phyloP scores from a whole-genome alignment of 2,329 filamentous ascomycete species.

The Cladosporium sp. region DNA sequence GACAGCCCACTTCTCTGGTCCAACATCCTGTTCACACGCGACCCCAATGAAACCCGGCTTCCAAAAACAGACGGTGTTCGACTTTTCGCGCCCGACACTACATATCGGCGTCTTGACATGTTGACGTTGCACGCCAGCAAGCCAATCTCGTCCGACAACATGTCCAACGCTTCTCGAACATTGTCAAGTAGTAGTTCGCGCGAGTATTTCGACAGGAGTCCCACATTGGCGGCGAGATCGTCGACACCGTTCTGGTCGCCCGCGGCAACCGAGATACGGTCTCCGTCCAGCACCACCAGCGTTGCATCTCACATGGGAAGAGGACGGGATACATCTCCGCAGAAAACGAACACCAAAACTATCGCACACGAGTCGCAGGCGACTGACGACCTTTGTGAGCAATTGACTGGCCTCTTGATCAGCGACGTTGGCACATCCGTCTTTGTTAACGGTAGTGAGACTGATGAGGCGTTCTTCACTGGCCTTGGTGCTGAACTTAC shows the following conservation, averaged over 20 bases:
- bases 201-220: constrained; percentile 71
- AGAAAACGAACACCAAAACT: constrained; percentile 5
- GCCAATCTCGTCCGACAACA: constrained; percentile 29
- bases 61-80: neutral
- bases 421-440: constrained; percentile 88
- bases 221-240: constrained; percentile 72
- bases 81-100: neutral
- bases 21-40: constrained; percentile 80
- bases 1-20: constrained; percentile 91
- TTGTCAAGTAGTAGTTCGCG: constrained; percentile 46
- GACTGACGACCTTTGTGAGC: constrained; percentile 28
- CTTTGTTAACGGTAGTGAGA: constrained; percentile 88
- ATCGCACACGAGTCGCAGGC: constrained; percentile 56
- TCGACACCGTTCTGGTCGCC: constrained; percentile 87
- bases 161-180: constrained; percentile 32
- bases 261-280: constrained; percentile 68
- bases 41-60: constrained; percentile 34
- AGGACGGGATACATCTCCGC: constrained; percentile 22
- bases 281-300: constrained; percentile 64
- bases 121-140: constrained; percentile 28
- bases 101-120: constrained; percentile 23
- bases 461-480: constrained; percentile 78
- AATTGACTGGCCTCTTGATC: constrained; percentile 77
- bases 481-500: constrained; percentile 53
- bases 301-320: constrained; percentile 44